Evolutionary conservation across 768 basidiomycete genomes (phyloP).

Genomic region (Naganishia vishniacii): DNA sequence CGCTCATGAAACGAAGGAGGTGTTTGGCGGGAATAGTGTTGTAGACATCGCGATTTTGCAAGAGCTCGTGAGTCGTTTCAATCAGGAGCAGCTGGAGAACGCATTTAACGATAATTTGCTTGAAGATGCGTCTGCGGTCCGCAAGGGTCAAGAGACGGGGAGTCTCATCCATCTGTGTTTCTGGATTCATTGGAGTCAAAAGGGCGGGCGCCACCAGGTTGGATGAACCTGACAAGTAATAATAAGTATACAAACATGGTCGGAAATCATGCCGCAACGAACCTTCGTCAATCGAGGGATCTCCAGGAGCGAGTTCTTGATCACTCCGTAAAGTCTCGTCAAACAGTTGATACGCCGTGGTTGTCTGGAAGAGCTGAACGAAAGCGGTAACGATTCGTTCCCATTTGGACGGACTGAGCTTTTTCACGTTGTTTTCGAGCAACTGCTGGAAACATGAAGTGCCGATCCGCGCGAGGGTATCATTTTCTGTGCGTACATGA

Average conservation of each 20-base stretch:
- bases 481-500: slow-evolving; percentile 66
- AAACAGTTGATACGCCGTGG: slow-evolving; percentile 93
- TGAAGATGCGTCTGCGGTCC: slow-evolving; percentile 81
- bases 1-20: slow-evolving; percentile 85
- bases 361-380: slow-evolving; percentile 92
- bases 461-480: slow-evolving; percentile 92
- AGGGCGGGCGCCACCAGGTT: slow-evolving; percentile 57
- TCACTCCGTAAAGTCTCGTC: slow-evolving; percentile 85
- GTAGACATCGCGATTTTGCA: slow-evolving; percentile 88
- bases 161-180: slow-evolving; percentile 35
- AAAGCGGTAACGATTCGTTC: slow-evolving; percentile 87
- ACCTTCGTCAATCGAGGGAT: slow-evolving; percentile 33
- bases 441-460: slow-evolving; percentile 96
- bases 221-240: slow-evolving; percentile 32
- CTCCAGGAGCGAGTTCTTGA: slow-evolving; percentile 38
- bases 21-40: slow-evolving; percentile 89
- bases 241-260: no score
- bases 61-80: slow-evolving; percentile 90
- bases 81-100: slow-evolving; percentile 92
- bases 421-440: slow-evolving; percentile 82
- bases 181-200: slow-evolving; percentile 65
- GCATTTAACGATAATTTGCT: slow-evolving; percentile 99
- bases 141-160: slow-evolving; percentile 41
- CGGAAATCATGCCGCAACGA: slow-evolving; percentile 15
- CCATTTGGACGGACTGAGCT: slow-evolving; percentile 78